These are phyloP conservation scores for Aspergillus diversus DNA, from an alignment of 495 filamentous ascomycete genomes.

Conservation along the genomic window DNA sequence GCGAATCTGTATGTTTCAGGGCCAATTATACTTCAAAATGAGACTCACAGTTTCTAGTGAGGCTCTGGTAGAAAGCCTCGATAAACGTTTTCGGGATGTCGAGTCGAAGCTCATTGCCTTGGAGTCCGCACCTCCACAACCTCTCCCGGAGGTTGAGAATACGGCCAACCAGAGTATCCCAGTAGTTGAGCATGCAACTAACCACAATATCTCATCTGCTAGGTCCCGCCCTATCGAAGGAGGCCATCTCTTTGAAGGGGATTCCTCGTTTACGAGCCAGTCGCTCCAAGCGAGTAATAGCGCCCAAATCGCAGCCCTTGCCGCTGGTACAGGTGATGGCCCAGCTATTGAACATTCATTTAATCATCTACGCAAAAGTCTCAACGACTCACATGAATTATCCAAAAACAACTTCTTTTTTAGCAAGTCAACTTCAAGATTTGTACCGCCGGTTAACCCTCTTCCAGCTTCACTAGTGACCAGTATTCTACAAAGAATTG, in stretches of 20 bases:
- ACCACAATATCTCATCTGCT: not conserved
- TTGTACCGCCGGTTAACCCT: not conserved
- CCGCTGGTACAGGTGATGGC: not conserved
- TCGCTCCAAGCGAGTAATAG: slow-evolving; percentile 14
- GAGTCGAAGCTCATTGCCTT: slow-evolving; percentile 6
- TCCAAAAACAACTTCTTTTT: slow-evolving; percentile 12
- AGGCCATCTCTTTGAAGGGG: slow-evolving; percentile 4
- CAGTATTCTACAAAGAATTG: not conserved
- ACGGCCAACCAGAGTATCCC: not conserved
- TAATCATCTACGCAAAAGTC: not conserved
- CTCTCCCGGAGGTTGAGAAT: not conserved
- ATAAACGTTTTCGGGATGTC: not conserved
- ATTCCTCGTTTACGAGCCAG: slow-evolving; percentile 9
- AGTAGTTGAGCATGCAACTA: not conserved
- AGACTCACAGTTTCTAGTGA: slow-evolving; percentile 2
- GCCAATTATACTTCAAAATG: not conserved
- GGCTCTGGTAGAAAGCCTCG: slow-evolving; percentile 9
- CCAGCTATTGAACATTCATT: slow-evolving; percentile 2
- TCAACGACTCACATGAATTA: not conserved
- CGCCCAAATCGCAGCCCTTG: slow-evolving; percentile 9
- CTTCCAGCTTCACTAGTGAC: slow-evolving; percentile 4
- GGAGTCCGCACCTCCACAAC: not conserved
- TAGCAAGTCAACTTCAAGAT: not conserved
- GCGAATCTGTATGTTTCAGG: slow-evolving; percentile 11
- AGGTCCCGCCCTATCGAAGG: not conserved